phyloP scores from a whole-genome alignment of 108 stramenopile species.

The Epipyxis sp. region DNA sequence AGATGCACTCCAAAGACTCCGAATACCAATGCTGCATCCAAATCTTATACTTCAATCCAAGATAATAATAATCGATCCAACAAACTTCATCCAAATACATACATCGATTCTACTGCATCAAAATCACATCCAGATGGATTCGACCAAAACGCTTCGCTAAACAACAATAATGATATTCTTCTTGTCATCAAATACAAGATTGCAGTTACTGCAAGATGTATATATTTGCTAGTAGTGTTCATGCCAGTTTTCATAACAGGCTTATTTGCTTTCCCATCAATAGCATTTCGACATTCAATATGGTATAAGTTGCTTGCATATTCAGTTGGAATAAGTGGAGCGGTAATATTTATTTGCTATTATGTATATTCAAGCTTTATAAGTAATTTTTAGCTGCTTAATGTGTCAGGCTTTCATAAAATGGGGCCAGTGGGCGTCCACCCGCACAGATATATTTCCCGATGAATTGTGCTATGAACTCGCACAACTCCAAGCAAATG shows the following conservation, averaged over 20 bases:
- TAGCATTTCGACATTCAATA: neutral
- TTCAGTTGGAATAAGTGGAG: neutral
- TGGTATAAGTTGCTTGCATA: neutral
- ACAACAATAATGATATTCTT: too few species aligned
- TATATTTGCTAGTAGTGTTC: neutral
- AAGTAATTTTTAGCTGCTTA: neutral
- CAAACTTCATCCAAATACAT: too few species aligned
- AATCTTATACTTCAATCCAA: too few species aligned
- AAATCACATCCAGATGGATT: too few species aligned
- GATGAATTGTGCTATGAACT: slow-evolving; percentile 63
- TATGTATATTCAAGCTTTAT: neutral
- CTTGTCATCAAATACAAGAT: too few species aligned
- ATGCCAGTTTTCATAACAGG: neutral
- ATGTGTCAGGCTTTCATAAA: neutral
- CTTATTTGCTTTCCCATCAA: neutral
- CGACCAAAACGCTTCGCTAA: too few species aligned
- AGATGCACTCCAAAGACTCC: too few species aligned
- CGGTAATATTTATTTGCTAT: neutral
- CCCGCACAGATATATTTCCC: slow-evolving; percentile 75
- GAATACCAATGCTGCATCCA: too few species aligned
- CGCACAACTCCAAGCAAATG: slow-evolving; percentile 57
- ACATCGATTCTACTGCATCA: too few species aligned
- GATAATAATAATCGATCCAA: too few species aligned
- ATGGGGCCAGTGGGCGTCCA: slow-evolving; percentile 24
- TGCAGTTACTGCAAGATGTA: too few species aligned